Percentiles rank a stretch among this genome's conserved stretches.
Conservation (phyloP, 1,284 basidiomycete genomes). For the Trametes versicolor region DNA sequence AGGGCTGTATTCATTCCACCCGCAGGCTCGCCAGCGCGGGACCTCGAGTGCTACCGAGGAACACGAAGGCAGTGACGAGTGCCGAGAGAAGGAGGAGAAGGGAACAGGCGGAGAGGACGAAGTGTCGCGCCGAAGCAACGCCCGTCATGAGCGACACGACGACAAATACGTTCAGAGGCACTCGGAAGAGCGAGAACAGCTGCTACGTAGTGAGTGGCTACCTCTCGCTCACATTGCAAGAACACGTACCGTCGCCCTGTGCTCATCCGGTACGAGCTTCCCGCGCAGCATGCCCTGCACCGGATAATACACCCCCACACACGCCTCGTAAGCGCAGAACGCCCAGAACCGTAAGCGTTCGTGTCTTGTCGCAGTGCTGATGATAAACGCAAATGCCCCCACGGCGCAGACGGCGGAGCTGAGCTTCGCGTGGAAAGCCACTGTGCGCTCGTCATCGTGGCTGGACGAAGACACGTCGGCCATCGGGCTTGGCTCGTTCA, state of each 20-base stretch:
- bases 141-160: conserved; percentile 76
- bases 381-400: conserved; percentile 64
- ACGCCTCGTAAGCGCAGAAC: conserved; percentile 79
- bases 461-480: conserved; percentile 21
- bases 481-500: conserved; percentile 36
- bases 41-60: conserved; percentile 19
- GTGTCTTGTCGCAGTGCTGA: conserved; percentile 56
- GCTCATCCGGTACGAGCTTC: conserved; percentile 73
- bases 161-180: conserved; percentile 79
- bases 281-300: conserved; percentile 81
- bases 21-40: conserved; percentile 24
- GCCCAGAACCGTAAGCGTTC: conserved; percentile 72
- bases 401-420: conserved; percentile 69
- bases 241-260: conserved; percentile 72
- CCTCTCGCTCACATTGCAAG: neutral
- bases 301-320: conserved; percentile 83
- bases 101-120: conserved; percentile 68
- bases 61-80: conserved; percentile 56
- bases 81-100: conserved; percentile 68
- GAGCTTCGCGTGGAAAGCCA: conserved; percentile 72
- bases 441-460: conserved; percentile 48
- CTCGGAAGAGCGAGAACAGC: conserved; percentile 77
- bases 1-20: conserved; percentile 1
- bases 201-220: conserved; percentile 40
- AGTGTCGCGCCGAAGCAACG: conserved; percentile 68